Evolutionary conservation across 1,284 basidiomycete genomes (phyloP).

Genomic region (Ganoderma sp.): DNA sequence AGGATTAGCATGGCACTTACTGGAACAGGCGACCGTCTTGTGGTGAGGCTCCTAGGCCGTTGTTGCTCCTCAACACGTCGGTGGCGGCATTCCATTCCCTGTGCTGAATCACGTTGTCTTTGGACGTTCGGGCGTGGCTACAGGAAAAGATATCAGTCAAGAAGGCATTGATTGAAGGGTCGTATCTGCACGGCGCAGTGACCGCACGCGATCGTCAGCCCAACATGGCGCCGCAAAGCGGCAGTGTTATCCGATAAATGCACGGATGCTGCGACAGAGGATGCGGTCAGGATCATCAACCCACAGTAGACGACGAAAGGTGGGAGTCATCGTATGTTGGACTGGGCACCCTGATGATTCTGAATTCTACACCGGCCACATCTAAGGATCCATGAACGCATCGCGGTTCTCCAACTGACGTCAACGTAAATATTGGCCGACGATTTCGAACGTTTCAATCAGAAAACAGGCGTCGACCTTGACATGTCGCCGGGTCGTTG

Average conservation of each 20-base stretch:
- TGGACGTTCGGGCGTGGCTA: not conserved
- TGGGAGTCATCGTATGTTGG: not conserved
- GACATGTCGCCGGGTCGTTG: not conserved
- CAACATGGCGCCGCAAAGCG: not conserved
- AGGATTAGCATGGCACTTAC: not conserved
- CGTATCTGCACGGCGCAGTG: not conserved
- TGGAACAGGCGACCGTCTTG: not conserved
- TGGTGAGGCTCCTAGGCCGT: not conserved
- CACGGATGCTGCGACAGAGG: not conserved
- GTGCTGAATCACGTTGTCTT: not conserved
- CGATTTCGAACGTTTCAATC: not conserved
- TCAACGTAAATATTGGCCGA: not conserved
- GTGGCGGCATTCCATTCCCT: not conserved
- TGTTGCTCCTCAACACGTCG: not conserved
- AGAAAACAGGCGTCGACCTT: constrained; percentile 2
- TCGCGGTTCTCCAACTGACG: not conserved
- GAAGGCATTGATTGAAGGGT: not conserved
- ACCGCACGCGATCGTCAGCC: not conserved
- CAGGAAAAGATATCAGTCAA: not conserved
- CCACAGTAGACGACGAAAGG: not conserved
- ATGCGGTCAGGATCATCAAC: not conserved
- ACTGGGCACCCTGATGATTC: not conserved
- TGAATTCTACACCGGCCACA: no score
- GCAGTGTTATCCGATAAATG: not conserved
- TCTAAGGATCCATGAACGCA: not conserved